These are phyloP conservation scores for Trichomonas gallinae DNA, from an alignment of 208 protist genomes.

Conservation along the genomic window DNA sequence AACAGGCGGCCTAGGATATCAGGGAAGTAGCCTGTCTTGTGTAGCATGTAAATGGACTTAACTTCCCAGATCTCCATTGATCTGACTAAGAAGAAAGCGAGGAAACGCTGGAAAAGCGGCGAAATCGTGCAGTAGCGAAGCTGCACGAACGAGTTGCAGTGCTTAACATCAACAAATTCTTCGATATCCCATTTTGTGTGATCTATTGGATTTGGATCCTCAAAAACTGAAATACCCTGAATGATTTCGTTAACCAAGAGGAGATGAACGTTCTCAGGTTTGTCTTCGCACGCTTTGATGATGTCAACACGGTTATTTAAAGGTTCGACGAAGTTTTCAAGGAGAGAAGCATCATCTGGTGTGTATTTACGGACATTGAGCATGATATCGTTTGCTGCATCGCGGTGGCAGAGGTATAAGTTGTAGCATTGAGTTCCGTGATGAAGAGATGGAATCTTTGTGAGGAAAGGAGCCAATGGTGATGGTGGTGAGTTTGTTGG, in stretches of 20 bases:
- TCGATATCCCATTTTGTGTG: constrained; percentile 10
- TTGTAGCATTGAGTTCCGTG: background rate
- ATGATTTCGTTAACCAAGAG: background rate
- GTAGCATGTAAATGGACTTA: background rate
- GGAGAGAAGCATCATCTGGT: background rate
- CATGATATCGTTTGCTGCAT: background rate
- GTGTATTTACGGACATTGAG: constrained; percentile 1
- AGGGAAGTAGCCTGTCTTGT: background rate
- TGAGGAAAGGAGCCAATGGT: background rate
- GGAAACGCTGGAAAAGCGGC: background rate
- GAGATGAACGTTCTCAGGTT: background rate
- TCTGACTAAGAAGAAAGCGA: background rate
- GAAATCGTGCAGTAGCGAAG: background rate
- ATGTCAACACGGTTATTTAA: background rate
- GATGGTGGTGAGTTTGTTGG: constrained; percentile 1
- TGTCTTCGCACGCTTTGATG: background rate
- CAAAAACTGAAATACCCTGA: background rate
- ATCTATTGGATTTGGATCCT: background rate
- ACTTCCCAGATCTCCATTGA: background rate
- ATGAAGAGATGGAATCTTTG: background rate
- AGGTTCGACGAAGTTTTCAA: background rate
- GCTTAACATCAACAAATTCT: background rate
- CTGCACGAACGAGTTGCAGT: background rate
- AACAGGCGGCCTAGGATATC: background rate
- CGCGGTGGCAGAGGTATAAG: background rate